A percentile compares a stretch with the other conserved stretches of the same genome.
phyloP scores from a whole-genome alignment of 352 stramenopile species.

The Phytophthora multivora region DNA sequence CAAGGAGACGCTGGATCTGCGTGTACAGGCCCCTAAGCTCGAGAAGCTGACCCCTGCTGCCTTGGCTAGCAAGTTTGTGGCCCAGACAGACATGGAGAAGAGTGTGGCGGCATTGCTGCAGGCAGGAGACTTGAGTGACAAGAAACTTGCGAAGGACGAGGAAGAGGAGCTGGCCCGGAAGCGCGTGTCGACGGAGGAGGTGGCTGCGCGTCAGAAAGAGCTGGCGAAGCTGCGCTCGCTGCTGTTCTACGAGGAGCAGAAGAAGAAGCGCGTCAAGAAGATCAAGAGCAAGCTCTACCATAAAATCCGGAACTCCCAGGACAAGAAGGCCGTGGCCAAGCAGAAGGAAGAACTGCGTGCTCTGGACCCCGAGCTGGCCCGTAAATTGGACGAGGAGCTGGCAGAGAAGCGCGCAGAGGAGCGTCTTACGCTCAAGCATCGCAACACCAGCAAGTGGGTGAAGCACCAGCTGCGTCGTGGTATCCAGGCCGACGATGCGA shows the following conservation, averaged over 20 bases:
- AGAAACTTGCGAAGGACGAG: slow-evolving; percentile 67
- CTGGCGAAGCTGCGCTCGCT: slow-evolving; percentile 96
- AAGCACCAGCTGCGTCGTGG: slow-evolving; percentile 94
- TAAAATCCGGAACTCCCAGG: slow-evolving; percentile 96
- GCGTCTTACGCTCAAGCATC: slow-evolving; percentile 97
- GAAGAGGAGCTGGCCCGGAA: slow-evolving; percentile 76
- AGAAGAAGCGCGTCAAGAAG: slow-evolving; percentile 98
- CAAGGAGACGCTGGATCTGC: slow-evolving; percentile 95
- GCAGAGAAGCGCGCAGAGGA: slow-evolving; percentile 94
- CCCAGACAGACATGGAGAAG: slow-evolving; percentile 91
- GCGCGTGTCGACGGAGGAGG: slow-evolving; percentile 76
- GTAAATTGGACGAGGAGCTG: slow-evolving; percentile 81
- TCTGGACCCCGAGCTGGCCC: slow-evolving; percentile 75
- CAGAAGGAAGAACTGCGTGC: slow-evolving; percentile 82
- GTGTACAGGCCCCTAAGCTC: slow-evolving; percentile 83
- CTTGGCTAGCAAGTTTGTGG: slow-evolving; percentile 93
- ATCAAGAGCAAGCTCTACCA: slow-evolving; percentile 99
- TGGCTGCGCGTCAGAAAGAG: slow-evolving; percentile 89
- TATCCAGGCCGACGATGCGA: slow-evolving; percentile 92
- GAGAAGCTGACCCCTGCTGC: slow-evolving; percentile 83
- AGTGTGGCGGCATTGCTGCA: slow-evolving; percentile 72
- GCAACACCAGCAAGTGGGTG: slow-evolving; percentile 98
- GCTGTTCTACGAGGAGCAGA: slow-evolving; percentile 99
- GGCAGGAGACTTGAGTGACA: slow-evolving; percentile 64
- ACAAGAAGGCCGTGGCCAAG: slow-evolving; percentile 86